Conservation (phyloP, 805 yeast genomes). For the Maudiozyma pseudohumilis region DNA sequence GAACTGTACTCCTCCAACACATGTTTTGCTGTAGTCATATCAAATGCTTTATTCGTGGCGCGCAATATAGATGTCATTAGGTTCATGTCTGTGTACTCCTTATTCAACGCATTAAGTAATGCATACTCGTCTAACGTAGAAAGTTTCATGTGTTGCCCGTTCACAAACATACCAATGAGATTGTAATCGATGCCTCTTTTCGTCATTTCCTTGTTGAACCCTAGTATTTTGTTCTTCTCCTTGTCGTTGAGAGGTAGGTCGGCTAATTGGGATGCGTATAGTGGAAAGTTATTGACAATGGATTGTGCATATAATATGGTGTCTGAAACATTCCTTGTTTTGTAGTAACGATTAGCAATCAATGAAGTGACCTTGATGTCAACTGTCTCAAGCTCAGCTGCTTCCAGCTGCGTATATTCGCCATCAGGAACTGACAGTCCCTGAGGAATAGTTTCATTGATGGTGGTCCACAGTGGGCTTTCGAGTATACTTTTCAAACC, state of each 20-base stretch:
- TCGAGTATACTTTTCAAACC: conserved; percentile 33
- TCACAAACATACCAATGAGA: conserved; percentile 25
- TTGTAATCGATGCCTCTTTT: conserved; percentile 24
- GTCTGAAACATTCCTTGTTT: conserved; percentile 28
- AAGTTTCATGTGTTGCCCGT: conserved; percentile 24
- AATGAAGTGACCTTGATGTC: conserved; percentile 63
- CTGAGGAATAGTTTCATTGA: no score
- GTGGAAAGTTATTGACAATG: conserved; percentile 34
- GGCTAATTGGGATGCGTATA: conserved; percentile 16
- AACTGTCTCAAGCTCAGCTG: conserved; percentile 28
- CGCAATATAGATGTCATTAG: conserved; percentile 8
- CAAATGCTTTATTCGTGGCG: conserved; percentile 20
- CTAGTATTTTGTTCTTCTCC: conserved; percentile 6
- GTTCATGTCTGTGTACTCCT: conserved; percentile 14
- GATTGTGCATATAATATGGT: conserved; percentile 28
- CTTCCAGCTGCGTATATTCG: conserved; percentile 9
- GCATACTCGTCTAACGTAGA: conserved; percentile 17
- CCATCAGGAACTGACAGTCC: conserved; percentile 39
- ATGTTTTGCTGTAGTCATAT: conserved; percentile 8
- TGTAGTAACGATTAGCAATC: conserved; percentile 32
- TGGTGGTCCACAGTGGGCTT: conserved; percentile 5
- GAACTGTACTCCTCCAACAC: conserved; percentile 17
- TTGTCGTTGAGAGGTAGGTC: conserved; percentile 4
- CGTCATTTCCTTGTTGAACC: conserved; percentile 10
- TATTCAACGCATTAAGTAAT: conserved; percentile 13